Evolutionary conservation across 1,284 basidiomycete species (phyloP).

Genomic region (Sparassis latifolia): DNA sequence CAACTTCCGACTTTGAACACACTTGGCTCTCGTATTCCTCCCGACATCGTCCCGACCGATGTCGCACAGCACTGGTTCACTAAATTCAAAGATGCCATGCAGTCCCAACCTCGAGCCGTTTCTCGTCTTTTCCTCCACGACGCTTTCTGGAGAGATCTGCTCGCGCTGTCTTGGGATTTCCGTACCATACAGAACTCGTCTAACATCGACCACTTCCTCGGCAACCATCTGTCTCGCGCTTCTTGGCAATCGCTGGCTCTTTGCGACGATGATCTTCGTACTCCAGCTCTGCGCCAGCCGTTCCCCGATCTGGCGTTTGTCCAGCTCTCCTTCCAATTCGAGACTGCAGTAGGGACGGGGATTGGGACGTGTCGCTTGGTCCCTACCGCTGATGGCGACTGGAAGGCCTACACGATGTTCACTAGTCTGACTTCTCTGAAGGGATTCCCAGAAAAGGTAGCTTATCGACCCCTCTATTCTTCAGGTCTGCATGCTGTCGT

Average conservation of each 20-base stretch:
- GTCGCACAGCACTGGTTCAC: constrained; percentile 41
- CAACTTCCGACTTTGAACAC: constrained; percentile 39
- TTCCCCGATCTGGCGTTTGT: constrained; percentile 57
- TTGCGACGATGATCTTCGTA: constrained; percentile 10
- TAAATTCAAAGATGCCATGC: constrained; percentile 31
- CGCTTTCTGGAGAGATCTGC: constrained; percentile 53
- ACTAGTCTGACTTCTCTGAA: constrained; percentile 54
- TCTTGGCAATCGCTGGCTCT: constrained; percentile 36
- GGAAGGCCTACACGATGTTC: constrained; percentile 54
- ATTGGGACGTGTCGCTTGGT: constrained; percentile 53
- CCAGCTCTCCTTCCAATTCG: constrained; percentile 51
- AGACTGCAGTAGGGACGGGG: constrained; percentile 41
- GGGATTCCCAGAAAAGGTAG: constrained; percentile 37
- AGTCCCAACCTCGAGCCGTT: constrained; percentile 31
- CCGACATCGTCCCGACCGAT: constrained; percentile 29
- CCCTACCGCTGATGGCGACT: constrained; percentile 38
- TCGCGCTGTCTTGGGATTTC: constrained; percentile 60
- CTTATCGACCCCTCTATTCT: no score
- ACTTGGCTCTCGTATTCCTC: constrained; percentile 29
- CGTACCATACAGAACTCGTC: constrained; percentile 47
- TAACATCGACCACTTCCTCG: constrained; percentile 38
- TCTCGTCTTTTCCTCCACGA: constrained; percentile 36
- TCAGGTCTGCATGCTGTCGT: no score
- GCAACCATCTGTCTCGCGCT: constrained; percentile 34
- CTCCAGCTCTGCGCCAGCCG: constrained; percentile 30